Conservation (phyloP, 768 basidiomycete species). For the Kwoniella dejecticola region DNA sequence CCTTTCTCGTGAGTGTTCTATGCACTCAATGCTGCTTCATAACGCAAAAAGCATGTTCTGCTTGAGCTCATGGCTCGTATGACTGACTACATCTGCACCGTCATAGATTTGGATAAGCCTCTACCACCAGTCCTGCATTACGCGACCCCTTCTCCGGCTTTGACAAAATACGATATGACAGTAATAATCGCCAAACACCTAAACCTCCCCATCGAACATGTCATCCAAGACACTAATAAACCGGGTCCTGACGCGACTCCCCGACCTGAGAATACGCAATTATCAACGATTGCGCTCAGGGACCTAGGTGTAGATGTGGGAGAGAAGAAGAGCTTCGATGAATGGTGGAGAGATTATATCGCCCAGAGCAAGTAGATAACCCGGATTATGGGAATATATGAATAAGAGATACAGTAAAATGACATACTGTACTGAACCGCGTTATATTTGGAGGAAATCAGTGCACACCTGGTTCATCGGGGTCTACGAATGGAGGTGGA, state of each 20-base stretch:
- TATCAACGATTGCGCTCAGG: constrained; percentile 76
- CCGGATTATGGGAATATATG: too few relatives aligned
- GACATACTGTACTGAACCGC: too few relatives aligned
- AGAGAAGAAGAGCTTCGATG: constrained; percentile 69
- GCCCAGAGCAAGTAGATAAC: constrained; percentile 1
- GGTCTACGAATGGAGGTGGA: constrained; percentile 5
- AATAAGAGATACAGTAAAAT: not conserved
- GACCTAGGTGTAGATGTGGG: constrained; percentile 61
- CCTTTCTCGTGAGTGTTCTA: constrained; percentile 63
- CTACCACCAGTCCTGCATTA: constrained; percentile 82
- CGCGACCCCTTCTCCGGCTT: constrained; percentile 69
- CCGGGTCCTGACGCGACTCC: constrained; percentile 66
- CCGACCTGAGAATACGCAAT: constrained; percentile 76
- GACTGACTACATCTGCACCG: not conserved
- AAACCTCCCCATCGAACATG: constrained; percentile 65
- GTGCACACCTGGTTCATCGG: constrained; percentile 1
- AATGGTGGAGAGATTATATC: constrained; percentile 70
- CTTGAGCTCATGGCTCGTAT: not conserved
- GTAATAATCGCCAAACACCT: constrained; percentile 65
- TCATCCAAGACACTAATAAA: constrained; percentile 67
- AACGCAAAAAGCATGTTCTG: not conserved
- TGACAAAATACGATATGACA: constrained; percentile 93
- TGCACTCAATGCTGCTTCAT: not conserved
- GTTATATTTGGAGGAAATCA: not conserved
- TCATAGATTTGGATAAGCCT: constrained; percentile 57